Base-by-base conservation (phyloP, 768 basidiomycete species). In the Amanita rimosa region DNA sequence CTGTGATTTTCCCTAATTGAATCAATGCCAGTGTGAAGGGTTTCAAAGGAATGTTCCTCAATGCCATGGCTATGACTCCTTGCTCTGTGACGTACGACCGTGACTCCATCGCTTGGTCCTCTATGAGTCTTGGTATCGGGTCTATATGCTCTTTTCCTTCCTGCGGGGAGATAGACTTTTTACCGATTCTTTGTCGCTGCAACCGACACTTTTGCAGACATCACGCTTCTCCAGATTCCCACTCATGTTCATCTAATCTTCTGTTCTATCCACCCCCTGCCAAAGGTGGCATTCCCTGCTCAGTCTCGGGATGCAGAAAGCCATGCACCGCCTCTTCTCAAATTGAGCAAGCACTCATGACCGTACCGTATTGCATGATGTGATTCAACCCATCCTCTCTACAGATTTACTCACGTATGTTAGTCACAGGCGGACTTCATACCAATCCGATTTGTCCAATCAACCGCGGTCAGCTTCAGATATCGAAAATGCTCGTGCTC, bases 1-100 rank as follows among this genome's bases (percentile, higher is more conserved):
- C 55, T 16, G 81, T 74, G 31, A 88, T 68, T 46, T 69, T 68
- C n/a, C 90, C 90, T 3, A 99, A 77, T 63, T 99, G 96, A 49
- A 97, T 78, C 40, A 97, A 73, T 0, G 94, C 91, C 46, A 99
- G 74, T 16, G 74, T 83, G 66, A 97, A 97, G 2, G 81, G 73
- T 56, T 78, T 82, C 62, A 88, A 72, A 10, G 49, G 16, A 17
- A 22, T 21, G n/a, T 29, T 49, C 16, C 31, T 13, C 24, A 49
- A 36, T 8, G 40, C 13, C 48, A 49, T 49, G 22, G 19, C 29
- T 10, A 29, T 29, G 29, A 4, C 8, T 9, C 8, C 10, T 10
- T 2, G 10, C 11, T 3, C 29, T 29, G 29, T 29, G 29, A 29
- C 29, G n/a, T n/a, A n/a, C n/a, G n/a, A n/a, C n/a, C n/a, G n/a